Evolutionary conservation across 1,284 basidiomycete species (phyloP), one percentile per base, ranked within the genome.

Genomic region (Ceratobasidium papillatum): DNA sequence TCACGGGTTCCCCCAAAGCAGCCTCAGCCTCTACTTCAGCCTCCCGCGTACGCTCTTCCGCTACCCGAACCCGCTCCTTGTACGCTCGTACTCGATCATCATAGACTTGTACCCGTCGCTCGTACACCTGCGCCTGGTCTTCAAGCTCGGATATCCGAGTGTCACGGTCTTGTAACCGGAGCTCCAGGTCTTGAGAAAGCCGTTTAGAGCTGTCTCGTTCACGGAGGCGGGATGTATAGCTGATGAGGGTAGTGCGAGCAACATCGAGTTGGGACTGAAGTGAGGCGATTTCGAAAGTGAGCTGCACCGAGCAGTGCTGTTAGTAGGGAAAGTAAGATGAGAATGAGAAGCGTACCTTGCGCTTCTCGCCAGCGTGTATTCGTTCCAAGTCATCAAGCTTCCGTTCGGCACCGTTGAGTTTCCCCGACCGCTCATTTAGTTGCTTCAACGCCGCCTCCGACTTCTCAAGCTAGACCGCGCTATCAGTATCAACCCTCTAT

Each of bases 381-480:
- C 82, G 82, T 81, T 93, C 90, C 14, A 93, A 80, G 19, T 91
- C 88, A 47, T 91, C 89, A 0, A 93, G 84, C 78, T 90, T 90
- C 77, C 85, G 85, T 80, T 91, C 87, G 9, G 93, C 84, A 19
- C 72, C 68, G 25, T 59, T 64, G 45, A 78, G 68, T 62, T 80
- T 78, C n/a, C 75, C 68, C 19, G 75, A 75, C 11, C 76, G 73
- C 74, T 78, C 78, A 12, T 58, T 27, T 11, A 72, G 22, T 8
- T 75, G 64, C 56, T 76, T 77, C 38, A 74, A 49, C 25, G 65
- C 66, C 7, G 71, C 63, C 45, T 79, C 78, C 7, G 78, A 69
- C 41, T 74, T 74, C 34, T 77, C 77, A 27, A 78, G 76, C 78
- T 79, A 61, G 17, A 49, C 3, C 32, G 32, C 27, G 11, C 59